A percentile compares a stretch with the other conserved stretches of the same genome.
Conservation (phyloP, 768 basidiomycete genomes). For the Mrakia hoshinonis region DNA sequence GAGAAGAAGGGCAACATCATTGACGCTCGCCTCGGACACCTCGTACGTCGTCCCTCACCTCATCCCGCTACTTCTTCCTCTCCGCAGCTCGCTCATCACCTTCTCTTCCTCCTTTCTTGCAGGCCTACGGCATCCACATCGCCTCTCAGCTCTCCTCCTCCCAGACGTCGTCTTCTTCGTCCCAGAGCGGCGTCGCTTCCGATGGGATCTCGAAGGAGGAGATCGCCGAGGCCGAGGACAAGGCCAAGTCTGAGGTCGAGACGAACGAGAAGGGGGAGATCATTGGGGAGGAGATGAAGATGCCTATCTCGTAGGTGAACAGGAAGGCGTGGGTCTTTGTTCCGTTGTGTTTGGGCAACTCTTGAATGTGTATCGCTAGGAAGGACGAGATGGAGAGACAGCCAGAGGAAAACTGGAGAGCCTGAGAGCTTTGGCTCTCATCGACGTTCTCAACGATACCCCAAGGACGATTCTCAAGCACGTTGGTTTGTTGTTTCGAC, state of each 20-base stretch:
- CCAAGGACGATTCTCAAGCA: too few species aligned
- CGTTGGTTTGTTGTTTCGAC: too few species aligned
- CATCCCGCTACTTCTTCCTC: not conserved
- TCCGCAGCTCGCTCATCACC: not conserved
- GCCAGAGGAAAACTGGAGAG: too few species aligned
- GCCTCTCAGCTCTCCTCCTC: slow-evolving; percentile 10
- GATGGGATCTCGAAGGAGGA: not conserved
- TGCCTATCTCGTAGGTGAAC: not conserved
- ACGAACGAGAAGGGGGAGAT: not conserved
- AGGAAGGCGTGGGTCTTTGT: too few species aligned
- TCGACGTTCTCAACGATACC: too few species aligned
- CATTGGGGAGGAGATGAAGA: not conserved
- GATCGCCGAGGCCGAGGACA: not conserved
- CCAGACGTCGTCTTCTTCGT: not conserved
- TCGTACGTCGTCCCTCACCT: slow-evolving; percentile 3
- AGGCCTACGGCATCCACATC: slow-evolving; percentile 20
- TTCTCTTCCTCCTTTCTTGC: not conserved
- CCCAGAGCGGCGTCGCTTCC: not conserved
- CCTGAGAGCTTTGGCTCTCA: too few species aligned
- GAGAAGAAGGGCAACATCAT: slow-evolving; percentile 7
- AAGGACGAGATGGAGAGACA: too few species aligned
- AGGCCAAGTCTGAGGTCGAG: not conserved
- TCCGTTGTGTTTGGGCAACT: too few species aligned
- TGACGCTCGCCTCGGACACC: slow-evolving; percentile 24
- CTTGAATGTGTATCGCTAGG: too few species aligned